phyloP scores from a whole-genome alignment of 140 eudicot genomes.

The Bidens hawaiensis region DNA sequence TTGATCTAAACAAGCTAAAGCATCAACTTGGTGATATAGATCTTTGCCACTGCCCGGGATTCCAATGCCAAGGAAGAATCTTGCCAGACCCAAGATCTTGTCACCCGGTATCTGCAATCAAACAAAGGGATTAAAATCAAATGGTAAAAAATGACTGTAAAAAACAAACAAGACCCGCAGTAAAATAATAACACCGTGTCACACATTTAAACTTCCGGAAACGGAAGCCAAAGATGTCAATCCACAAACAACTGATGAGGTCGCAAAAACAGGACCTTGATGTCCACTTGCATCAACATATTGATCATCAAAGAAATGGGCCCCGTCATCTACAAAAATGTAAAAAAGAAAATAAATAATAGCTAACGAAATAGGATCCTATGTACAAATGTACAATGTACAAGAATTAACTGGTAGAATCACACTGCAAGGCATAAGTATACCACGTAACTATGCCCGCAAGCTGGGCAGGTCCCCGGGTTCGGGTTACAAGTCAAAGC shows the following conservation, averaged over 20 bases:
- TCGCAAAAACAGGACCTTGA: slow-evolving; percentile 67
- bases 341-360: not conserved
- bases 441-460: slow-evolving; percentile 26
- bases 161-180: not conserved
- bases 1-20: slow-evolving; percentile 57
- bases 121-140: slow-evolving; percentile 7
- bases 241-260: slow-evolving; percentile 79
- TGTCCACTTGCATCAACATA: slow-evolving; percentile 49
- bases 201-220: slow-evolving; percentile 53
- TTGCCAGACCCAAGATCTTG: slow-evolving; percentile 75
- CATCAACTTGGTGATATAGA: slow-evolving; percentile 63
- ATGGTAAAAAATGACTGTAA: not conserved
- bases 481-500: too few relatives aligned
- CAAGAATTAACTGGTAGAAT: slow-evolving; percentile 3
- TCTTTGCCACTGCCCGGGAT: slow-evolving; percentile 59
- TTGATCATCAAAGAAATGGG: slow-evolving; percentile 67
- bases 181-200: slow-evolving; percentile 7
- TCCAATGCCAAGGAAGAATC: slow-evolving; percentile 72
- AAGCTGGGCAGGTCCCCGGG: too few relatives aligned
- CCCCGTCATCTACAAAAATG: slow-evolving; percentile 56
- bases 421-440: not conserved
- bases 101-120: slow-evolving; percentile 55
- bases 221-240: slow-evolving; percentile 44
- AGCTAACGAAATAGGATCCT: not conserved
- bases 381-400: too few relatives aligned